Percentiles rank a stretch among this genome's conserved stretches.
Conservation (phyloP, 2,329 filamentous ascomycete species). For the Fusarium burgessii region DNA sequence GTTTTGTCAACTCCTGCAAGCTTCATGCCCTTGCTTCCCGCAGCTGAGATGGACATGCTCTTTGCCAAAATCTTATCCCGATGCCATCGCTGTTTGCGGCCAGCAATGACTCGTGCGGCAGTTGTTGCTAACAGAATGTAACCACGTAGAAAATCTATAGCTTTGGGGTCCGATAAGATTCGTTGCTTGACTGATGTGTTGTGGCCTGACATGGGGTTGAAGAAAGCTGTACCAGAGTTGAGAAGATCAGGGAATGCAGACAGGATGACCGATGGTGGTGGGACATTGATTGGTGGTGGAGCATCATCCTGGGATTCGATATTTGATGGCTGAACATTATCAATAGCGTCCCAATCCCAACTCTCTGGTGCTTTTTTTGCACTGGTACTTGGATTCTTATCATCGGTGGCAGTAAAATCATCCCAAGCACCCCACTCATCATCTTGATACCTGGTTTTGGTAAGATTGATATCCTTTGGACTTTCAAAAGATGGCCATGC, state of each 20-base stretch:
- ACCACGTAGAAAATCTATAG: conserved; percentile 71
- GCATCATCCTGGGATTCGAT: conserved; percentile 45
- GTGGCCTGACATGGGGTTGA: conserved; percentile 73
- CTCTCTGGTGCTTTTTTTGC: conserved; percentile 43
- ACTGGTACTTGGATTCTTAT: conserved; percentile 31
- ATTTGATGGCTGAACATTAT: conserved; percentile 46
- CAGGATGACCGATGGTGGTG: conserved; percentile 86
- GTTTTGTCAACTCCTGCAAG: conserved; percentile 85
- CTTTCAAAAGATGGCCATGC: conserved; percentile 59
- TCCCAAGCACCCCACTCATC: conserved; percentile 67
- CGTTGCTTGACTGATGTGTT: conserved; percentile 69
- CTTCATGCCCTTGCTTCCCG: conserved; percentile 89
- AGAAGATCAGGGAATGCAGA: conserved; percentile 81
- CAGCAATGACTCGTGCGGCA: conserved; percentile 83
- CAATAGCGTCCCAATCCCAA: conserved; percentile 65
- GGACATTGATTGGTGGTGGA: conserved; percentile 84
- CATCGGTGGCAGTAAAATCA: conserved; percentile 51
- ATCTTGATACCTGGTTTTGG: conserved; percentile 47
- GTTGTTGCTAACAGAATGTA: conserved; percentile 75
- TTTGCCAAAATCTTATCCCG: conserved; percentile 86
- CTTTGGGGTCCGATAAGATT: conserved; percentile 72
- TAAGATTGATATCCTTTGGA: conserved; percentile 16
- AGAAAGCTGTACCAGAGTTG: conserved; percentile 72
- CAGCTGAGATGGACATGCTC: conserved; percentile 86
- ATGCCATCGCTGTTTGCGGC: conserved; percentile 90